These are phyloP conservation scores for Pythium rhizo-oryzae DNA, from an alignment of 352 stramenopile species.

Conservation along the genomic window DNA sequence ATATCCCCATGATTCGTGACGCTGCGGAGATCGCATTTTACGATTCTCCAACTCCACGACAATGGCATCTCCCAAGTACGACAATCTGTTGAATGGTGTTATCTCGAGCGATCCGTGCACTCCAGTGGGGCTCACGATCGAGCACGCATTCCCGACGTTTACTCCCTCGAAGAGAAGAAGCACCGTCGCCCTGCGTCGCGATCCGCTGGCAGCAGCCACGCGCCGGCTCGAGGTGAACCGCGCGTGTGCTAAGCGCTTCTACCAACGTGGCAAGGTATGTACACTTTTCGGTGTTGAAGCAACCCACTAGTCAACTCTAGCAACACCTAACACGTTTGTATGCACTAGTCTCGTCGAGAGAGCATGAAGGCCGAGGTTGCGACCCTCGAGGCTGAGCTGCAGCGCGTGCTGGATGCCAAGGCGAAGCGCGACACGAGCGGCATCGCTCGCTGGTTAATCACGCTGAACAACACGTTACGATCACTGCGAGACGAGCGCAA, in stretches of 20 bases:
- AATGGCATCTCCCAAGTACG: background rate
- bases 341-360: background rate
- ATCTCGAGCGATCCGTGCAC: background rate
- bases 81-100: background rate
- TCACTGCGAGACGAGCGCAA: background rate
- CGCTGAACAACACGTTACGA: background rate
- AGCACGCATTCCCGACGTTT: background rate
- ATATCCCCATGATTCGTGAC: background rate
- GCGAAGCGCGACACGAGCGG: background rate
- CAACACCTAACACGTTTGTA: background rate
- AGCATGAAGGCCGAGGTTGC: constrained; percentile 2
- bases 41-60: background rate
- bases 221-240: constrained; percentile 16
- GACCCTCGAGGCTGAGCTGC: background rate
- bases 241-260: constrained; percentile 9
- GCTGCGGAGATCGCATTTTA: background rate
- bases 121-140: background rate
- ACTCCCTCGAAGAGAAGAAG: constrained; percentile 10
- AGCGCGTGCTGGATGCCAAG: background rate
- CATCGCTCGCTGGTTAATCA: background rate
- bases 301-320: background rate
- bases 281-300: background rate
- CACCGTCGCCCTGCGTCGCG: background rate
- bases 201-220: background rate
- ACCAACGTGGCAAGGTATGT: constrained; percentile 15